Conservation (phyloP, 2,329 filamentous ascomycete species). For the Trichoderma brevicompactum region DNA sequence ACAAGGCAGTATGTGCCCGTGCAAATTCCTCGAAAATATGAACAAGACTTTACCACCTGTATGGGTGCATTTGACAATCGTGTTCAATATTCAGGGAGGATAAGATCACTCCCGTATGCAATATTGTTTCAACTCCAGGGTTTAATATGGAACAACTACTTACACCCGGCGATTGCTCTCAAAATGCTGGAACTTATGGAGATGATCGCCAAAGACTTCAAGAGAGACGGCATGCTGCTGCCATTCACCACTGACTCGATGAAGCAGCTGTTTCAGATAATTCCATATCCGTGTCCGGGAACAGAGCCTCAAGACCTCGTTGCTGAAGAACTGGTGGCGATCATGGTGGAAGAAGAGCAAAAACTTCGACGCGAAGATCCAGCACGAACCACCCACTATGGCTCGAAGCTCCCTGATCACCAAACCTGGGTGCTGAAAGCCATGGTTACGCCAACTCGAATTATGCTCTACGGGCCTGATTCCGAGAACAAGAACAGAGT, state of each 20-base stretch:
- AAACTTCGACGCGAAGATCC: slow-evolving; percentile 39
- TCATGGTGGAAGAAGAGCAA: slow-evolving; percentile 48
- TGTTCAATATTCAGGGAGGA: slow-evolving; percentile 33
- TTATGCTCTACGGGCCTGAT: slow-evolving; percentile 63
- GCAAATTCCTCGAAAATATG: slow-evolving; percentile 14
- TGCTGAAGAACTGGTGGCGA: slow-evolving; percentile 46
- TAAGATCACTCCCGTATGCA: slow-evolving; percentile 51
- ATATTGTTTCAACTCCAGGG: slow-evolving; percentile 66
- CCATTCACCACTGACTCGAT: slow-evolving; percentile 59
- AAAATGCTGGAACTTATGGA: slow-evolving; percentile 52
- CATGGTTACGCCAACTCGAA: slow-evolving; percentile 62
- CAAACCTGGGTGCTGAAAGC: slow-evolving; percentile 59
- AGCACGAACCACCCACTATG: slow-evolving; percentile 36
- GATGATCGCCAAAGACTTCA: slow-evolving; percentile 36
- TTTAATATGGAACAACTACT: slow-evolving; percentile 65
- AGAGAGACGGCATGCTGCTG: slow-evolving; percentile 34
- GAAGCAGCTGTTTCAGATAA: slow-evolving; percentile 54
- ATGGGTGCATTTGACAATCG: slow-evolving; percentile 43
- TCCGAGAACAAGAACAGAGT: slow-evolving; percentile 72
- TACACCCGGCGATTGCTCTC: slow-evolving; percentile 59
- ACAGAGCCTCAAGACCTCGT: slow-evolving; percentile 49
- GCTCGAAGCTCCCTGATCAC: slow-evolving; percentile 41
- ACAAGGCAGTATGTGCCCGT: slow-evolving; percentile 35
- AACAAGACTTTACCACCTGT: slow-evolving; percentile 34
- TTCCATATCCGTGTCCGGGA: slow-evolving; percentile 60